Evolutionary conservation across 495 filamentous ascomycete species (phyloP), one percentile per base, ranked within the genome.

Genomic region (Collariella sp.): DNA sequence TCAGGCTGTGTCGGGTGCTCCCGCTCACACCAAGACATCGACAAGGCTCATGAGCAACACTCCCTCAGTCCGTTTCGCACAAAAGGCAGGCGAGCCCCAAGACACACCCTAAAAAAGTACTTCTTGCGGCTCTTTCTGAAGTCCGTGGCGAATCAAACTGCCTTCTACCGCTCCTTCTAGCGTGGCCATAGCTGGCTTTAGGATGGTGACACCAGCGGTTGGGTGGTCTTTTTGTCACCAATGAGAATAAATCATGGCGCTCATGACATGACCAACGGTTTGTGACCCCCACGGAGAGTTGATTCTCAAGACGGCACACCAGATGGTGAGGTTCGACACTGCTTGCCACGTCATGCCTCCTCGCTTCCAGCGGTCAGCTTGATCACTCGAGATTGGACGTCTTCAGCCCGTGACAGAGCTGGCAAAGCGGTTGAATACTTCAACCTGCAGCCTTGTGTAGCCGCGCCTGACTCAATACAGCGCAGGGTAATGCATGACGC

Each of bases 271-370:
- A 18, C 42, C 31, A 35, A 41, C 7, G 1, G 36, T n/a, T n/a
- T n/a, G n/a, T n/a, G 46, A 1, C 34, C 9, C 31, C n/a, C 33
- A 19, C 33, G 29, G 13, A 4, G 11, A 34, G 38, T 19, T 42
- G 16, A 44, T 35, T n/a, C 10, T 23, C 12, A 26, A 26, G 26
- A 34, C 38, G 16, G n/a, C n/a, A 34, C 16, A 6, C 18, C 40
- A 19, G 7, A 31, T 22, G 29, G 50, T 31, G 43, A 33, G 24
- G 40, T 45, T 36, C 50, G 31, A 29, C 50, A 44, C 16, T n/a
- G 34, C 18, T 22, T 45, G 41, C 41, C 51, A 53, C 34, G 51
- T 46, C 42, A 46, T 33, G 13, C 38, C 41, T 38, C 9, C 36
- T n/a, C 18, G 48, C 9, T 49, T 38, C 19, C 20, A 24, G 11